A percentile compares a stretch with the other conserved stretches of the same genome.
Conservation (phyloP, 331 rosid genomes). For the Saraca asoca region DNA sequence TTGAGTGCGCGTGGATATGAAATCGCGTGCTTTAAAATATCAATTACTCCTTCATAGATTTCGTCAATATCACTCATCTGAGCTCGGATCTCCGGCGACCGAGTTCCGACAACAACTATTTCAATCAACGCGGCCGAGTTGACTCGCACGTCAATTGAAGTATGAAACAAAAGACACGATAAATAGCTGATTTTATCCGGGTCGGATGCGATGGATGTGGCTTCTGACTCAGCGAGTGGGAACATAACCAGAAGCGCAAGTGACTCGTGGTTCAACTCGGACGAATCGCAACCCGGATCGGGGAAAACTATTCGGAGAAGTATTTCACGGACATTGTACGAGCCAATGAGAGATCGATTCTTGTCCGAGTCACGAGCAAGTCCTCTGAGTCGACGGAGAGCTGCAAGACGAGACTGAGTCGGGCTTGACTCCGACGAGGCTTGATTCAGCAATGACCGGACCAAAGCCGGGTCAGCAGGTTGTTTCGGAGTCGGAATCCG, state of each 20-base stretch:
- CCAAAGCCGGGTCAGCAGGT: conserved; percentile 72
- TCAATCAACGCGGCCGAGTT: conserved; percentile 82
- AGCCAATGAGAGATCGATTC: conserved; percentile 68
- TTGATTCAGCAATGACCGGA: conserved; percentile 64
- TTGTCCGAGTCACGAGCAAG: conserved; percentile 89
- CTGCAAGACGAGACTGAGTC: conserved; percentile 44
- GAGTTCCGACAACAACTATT: conserved; percentile 63
- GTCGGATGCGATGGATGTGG: conserved; percentile 55
- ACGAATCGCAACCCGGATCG: conserved; percentile 24
- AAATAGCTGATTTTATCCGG: conserved; percentile 46
- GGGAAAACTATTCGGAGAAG: conserved; percentile 48
- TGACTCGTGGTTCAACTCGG: conserved; percentile 66
- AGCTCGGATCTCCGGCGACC: conserved; percentile 65
- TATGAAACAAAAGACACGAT: conserved; percentile 48
- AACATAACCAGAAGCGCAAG: conserved; percentile 68
- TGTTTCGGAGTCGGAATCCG: conserved; percentile 96
- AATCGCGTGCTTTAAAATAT: conserved; percentile 52
- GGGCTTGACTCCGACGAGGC: conserved; percentile 52
- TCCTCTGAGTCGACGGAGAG: conserved; percentile 70
- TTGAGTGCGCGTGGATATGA: conserved; percentile 68
- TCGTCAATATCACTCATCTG: conserved; percentile 61
- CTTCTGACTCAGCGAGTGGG: conserved; percentile 62
- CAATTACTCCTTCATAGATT: conserved; percentile 72
- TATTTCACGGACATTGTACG: conserved; percentile 51
- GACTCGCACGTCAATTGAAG: conserved; percentile 59